These are phyloP conservation scores for Epichloe aotearoae DNA, from an alignment of 2,329 filamentous ascomycete species.

Conservation along the genomic window DNA sequence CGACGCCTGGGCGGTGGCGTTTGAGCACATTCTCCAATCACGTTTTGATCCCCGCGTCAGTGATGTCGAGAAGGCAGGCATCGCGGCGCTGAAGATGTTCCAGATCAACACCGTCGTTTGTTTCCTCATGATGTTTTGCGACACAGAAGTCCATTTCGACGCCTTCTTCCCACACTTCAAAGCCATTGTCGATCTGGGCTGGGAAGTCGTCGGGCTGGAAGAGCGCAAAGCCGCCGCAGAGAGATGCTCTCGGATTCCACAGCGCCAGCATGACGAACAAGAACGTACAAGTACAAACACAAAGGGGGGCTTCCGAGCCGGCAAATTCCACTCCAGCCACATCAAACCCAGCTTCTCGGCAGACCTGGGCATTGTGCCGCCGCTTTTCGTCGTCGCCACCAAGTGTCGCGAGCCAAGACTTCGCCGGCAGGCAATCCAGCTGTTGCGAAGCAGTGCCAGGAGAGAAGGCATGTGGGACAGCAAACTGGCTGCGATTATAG, in stretches of 20 bases:
- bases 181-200: slow-evolving; percentile 41
- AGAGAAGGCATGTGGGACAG: slow-evolving; percentile 61
- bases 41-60: slow-evolving; percentile 35
- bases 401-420: slow-evolving; percentile 47
- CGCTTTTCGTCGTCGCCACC: slow-evolving; percentile 52
- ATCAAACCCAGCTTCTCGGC: slow-evolving; percentile 51
- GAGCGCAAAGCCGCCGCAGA: slow-evolving; percentile 36
- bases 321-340: slow-evolving; percentile 32
- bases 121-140: slow-evolving; percentile 47
- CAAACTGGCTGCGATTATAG: slow-evolving; percentile 41
- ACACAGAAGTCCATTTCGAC: slow-evolving; percentile 46
- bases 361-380: slow-evolving; percentile 50
- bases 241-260: slow-evolving; percentile 29
- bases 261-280: slow-evolving; percentile 26
- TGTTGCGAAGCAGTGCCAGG: slow-evolving; percentile 45
- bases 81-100: slow-evolving; percentile 49
- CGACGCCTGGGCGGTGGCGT: slow-evolving; percentile 41
- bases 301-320: slow-evolving; percentile 26
- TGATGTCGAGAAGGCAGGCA: slow-evolving; percentile 44
- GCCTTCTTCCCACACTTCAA: slow-evolving; percentile 37
- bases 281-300: not conserved
- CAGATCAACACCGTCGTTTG: slow-evolving; percentile 45
- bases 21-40: slow-evolving; percentile 38
- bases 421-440: slow-evolving; percentile 46
- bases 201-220: slow-evolving; percentile 46